A percentile compares a stretch with the other conserved stretches of the same genome.
Conservation (phyloP, 495 filamentous ascomycete species). For the Trichoderma virens region DNA sequence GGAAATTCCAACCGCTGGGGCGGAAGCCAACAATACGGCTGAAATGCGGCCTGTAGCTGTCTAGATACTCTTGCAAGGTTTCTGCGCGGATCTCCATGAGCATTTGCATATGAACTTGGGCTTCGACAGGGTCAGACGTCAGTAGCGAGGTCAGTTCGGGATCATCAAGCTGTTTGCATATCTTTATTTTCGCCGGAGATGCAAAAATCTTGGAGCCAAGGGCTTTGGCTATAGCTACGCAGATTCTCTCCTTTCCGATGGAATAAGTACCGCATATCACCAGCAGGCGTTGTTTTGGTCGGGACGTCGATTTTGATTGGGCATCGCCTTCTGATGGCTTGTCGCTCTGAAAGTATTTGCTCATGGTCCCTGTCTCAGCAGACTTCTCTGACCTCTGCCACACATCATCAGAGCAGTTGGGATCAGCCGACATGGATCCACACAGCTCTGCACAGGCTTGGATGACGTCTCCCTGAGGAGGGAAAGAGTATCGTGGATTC, state of each 20-base stretch:
- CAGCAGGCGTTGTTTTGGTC: conserved; percentile 52
- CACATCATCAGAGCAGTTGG: conserved; percentile 23
- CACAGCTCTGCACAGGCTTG: conserved; percentile 85
- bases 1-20: conserved; percentile 87
- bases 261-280: conserved; percentile 95
- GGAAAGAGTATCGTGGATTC: conserved; percentile 92
- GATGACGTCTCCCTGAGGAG: conserved; percentile 78
- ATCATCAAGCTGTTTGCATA: conserved; percentile 82
- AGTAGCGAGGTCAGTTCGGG: conserved; percentile 66
- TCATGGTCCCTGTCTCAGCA: conserved; percentile 25
- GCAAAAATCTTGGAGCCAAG: conserved; percentile 89
- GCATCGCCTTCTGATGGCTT: conserved; percentile 15
- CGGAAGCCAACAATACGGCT: conserved; percentile 83
- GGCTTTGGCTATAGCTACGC: conserved; percentile 80
- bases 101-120: conserved; percentile 96
- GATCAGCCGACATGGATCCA: conserved; percentile 41
- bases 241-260: conserved; percentile 97
- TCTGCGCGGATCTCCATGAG: conserved; percentile 85
- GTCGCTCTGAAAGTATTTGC: conserved; percentile 33
- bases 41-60: conserved; percentile 67
- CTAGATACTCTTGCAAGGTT: conserved; percentile 81
- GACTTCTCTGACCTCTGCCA: conserved; percentile 16
- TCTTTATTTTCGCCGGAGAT: conserved; percentile 66
- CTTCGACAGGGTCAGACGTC: conserved; percentile 70
- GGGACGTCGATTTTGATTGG: not conserved